Evolutionary conservation across 441 rosid genomes (phyloP).

Genomic region (Populus hybrid): DNA sequence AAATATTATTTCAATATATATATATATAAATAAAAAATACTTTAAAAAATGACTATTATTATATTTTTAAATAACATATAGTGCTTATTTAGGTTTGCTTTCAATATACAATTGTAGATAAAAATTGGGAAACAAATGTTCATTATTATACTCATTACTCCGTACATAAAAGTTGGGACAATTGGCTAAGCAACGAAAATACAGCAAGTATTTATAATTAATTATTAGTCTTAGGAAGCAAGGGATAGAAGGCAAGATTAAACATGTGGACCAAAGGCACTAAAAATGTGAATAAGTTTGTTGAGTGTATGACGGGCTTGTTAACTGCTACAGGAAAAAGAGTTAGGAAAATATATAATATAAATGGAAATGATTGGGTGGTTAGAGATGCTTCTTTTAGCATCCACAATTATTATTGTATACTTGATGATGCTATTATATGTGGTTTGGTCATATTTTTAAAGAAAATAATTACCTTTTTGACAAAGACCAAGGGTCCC

Average conservation of each 20-base stretch:
- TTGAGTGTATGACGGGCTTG: neutral
- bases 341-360: neutral
- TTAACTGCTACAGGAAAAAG: neutral
- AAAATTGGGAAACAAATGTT: neutral
- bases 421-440: neutral
- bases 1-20: too few relatives aligned
- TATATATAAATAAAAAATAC: too few relatives aligned
- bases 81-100: neutral
- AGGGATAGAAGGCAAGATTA: neutral
- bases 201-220: neutral
- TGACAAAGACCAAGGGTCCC: too few relatives aligned
- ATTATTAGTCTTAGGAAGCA: neutral
- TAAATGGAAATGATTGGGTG: slow-evolving; percentile 27
- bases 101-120: too few relatives aligned
- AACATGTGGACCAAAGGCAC: neutral
- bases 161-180: neutral
- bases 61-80: too few relatives aligned
- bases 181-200: neutral
- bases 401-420: neutral
- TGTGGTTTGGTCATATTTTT: neutral
- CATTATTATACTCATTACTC: neutral
- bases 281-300: neutral
- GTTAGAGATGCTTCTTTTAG: slow-evolving; percentile 26
- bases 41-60: too few relatives aligned
- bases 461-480: too few relatives aligned